A percentile compares a stretch with the other conserved stretches of the same genome.
Conservation (phyloP, 176 grass and related monocot species). For the Musa schizocarpa region DNA sequence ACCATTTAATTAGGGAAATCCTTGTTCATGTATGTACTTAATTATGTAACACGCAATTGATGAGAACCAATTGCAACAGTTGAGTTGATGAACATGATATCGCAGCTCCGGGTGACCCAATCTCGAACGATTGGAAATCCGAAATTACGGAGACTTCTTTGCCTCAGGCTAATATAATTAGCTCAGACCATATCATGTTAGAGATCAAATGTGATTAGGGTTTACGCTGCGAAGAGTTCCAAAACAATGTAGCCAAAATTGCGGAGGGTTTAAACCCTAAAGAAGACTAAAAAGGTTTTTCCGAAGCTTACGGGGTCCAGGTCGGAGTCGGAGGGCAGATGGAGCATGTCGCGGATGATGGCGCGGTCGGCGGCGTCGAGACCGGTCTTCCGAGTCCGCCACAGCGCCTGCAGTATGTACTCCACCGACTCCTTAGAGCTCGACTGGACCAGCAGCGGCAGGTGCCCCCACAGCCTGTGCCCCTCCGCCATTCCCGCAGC, state of each 20-base stretch:
- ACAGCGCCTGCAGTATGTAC: conserved; percentile 84
- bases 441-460: conserved; percentile 57
- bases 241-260: neutral
- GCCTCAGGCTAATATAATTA: too few relatives aligned
- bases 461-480: conserved; percentile 61
- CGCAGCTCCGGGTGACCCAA: too few relatives aligned
- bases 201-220: too few relatives aligned
- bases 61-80: too few relatives aligned
- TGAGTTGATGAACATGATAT: too few relatives aligned
- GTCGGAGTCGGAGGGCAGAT: conserved; percentile 49
- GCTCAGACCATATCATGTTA: too few relatives aligned
- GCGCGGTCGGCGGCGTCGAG: conserved; percentile 85
- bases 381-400: conserved; percentile 80
- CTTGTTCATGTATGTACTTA: too few relatives aligned
- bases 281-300: neutral
- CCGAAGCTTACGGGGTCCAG: conserved; percentile 53
- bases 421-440: conserved; percentile 86
- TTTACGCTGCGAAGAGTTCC: too few relatives aligned
- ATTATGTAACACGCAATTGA: too few relatives aligned
- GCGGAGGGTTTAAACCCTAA: neutral
- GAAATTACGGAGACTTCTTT: too few relatives aligned
- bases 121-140: too few relatives aligned
- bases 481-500: neutral
- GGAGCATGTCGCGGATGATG: conserved; percentile 65
- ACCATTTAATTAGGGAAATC: too few relatives aligned